Base-by-base conservation (phyloP, 257 asterid species). In the Forsythia suspensa region DNA sequence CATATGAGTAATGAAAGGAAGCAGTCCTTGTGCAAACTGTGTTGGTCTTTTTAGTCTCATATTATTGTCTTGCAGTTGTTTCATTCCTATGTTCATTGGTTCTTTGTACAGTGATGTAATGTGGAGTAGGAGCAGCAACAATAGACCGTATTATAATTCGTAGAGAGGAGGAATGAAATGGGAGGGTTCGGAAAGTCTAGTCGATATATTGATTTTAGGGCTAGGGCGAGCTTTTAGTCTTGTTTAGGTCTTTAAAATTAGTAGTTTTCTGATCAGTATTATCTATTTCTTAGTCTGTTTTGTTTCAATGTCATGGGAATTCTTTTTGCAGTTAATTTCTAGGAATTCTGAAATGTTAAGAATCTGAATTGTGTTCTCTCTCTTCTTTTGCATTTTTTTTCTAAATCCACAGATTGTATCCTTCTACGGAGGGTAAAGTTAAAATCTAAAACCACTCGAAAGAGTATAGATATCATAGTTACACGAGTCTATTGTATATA, bases 51-150 rank as follows among this genome's bases (percentile, higher is more conserved):
- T 69, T 69, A 16, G 72, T 57, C 46, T 8, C 75, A 8, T 57
- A 73, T 20, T 77, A 68, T 34, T 24, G 12, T 67, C n/a, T 79
- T 36, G 79, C 72, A 48, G 80, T 77, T 37, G 75, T n/a, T n/a
- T n/a, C 29, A 29, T 66, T 78, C 63, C 52, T 75, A 79, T 29
- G 90, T 83, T 81, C 82, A 46, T 83, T 84, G 77, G 85, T 84
- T 82, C 86, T 68, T 79, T 87, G 91, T 87, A 87, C 85, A 87
- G 84, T 70, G 65, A 55, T 52, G 74, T 52, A 85, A 70, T 74
- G 68, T 76, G 40, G 75, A n/a, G 80, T 61, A 81, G 78, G 75
- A 34, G 55, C 38, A 34, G 55, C 29, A 41, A 57, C 39, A 57
- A 79, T 72, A 83, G 82, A 77, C 42, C 40, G 20, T 75, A 71